Evolutionary conservation across 1,284 basidiomycete species (phyloP).

Genomic region (Sanghuangporus weigelae): DNA sequence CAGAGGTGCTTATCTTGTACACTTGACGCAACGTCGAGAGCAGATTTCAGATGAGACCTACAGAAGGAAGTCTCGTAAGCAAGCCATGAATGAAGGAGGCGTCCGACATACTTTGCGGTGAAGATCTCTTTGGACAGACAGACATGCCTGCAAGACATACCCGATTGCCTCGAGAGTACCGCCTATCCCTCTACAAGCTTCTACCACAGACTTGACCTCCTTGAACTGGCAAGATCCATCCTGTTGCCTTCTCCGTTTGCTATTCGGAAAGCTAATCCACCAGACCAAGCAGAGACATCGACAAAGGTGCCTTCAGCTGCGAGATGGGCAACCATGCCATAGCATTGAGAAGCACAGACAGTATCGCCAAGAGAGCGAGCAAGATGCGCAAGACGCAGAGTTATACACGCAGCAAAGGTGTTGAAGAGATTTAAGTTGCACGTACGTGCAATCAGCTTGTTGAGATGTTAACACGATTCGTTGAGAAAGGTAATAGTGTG

Average conservation of each 20-base stretch:
- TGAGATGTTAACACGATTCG: slow-evolving; percentile 37
- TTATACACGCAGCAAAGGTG: slow-evolving; percentile 53
- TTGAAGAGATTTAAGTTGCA: slow-evolving; percentile 51
- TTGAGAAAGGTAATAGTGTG: slow-evolving; percentile 13
- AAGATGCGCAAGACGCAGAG: slow-evolving; percentile 64
- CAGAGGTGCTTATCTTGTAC: slow-evolving; percentile 68
- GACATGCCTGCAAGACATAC: slow-evolving; percentile 47
- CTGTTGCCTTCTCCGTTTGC: slow-evolving; percentile 34
- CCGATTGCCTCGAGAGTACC: slow-evolving; percentile 52
- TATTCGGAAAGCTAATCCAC: slow-evolving; percentile 52
- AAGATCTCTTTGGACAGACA: slow-evolving; percentile 52
- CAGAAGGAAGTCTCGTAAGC: not conserved
- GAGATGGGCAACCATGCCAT: slow-evolving; percentile 50
- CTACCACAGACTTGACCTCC: slow-evolving; percentile 34
- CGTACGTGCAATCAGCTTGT: slow-evolving; percentile 53
- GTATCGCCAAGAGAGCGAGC: slow-evolving; percentile 51
- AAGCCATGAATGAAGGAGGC: not conserved
- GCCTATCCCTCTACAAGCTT: slow-evolving; percentile 45
- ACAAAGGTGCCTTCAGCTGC: slow-evolving; percentile 46
- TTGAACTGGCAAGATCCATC: slow-evolving; percentile 16
- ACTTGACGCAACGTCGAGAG: slow-evolving; percentile 49
- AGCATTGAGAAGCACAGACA: slow-evolving; percentile 52
- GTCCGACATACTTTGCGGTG: slow-evolving; percentile 47
- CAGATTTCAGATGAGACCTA: slow-evolving; percentile 56
- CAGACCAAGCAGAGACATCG: slow-evolving; percentile 50